Conservation (phyloP, 768 basidiomycete species). For the Termitomyces sp. region DNA sequence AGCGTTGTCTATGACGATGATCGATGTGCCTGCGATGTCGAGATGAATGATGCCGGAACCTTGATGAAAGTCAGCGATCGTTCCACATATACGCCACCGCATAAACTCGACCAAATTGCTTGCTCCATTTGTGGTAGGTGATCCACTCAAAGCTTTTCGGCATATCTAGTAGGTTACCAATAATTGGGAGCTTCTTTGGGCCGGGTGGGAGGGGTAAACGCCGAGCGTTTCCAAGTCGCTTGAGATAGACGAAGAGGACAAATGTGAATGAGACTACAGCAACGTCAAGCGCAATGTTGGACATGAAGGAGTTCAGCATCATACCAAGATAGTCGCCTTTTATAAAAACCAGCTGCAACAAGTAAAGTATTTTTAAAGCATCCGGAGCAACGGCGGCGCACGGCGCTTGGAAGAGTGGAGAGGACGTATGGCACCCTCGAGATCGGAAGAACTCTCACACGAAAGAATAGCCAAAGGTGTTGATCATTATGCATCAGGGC, state of each 20-base stretch:
- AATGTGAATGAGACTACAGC: background rate
- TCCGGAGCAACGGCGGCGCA: too few relatives aligned
- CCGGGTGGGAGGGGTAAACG: background rate
- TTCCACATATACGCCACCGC: background rate
- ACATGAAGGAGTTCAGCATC: too few relatives aligned
- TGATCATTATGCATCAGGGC: too few relatives aligned
- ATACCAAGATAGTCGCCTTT: too few relatives aligned
- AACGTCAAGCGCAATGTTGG: background rate
- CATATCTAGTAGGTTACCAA: background rate
- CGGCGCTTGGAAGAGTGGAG: too few relatives aligned
- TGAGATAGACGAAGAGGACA: background rate
- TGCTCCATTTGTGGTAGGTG: background rate
- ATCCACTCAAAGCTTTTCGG: background rate
- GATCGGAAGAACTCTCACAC: too few relatives aligned
- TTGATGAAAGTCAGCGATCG: background rate
- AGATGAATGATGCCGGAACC: background rate
- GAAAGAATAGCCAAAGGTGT: too few relatives aligned
- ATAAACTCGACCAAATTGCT: background rate
- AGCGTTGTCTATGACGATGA: background rate
- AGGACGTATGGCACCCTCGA: too few relatives aligned
- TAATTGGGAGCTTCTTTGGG: background rate
- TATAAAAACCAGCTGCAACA: too few relatives aligned
- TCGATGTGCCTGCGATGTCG: background rate
- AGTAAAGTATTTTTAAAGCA: too few relatives aligned
- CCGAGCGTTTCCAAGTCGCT: background rate